Evolutionary conservation across 2,329 filamentous ascomycete genomes (phyloP), one percentile per base, ranked within the genome.

Genomic region (Emergomyces africanus): DNA sequence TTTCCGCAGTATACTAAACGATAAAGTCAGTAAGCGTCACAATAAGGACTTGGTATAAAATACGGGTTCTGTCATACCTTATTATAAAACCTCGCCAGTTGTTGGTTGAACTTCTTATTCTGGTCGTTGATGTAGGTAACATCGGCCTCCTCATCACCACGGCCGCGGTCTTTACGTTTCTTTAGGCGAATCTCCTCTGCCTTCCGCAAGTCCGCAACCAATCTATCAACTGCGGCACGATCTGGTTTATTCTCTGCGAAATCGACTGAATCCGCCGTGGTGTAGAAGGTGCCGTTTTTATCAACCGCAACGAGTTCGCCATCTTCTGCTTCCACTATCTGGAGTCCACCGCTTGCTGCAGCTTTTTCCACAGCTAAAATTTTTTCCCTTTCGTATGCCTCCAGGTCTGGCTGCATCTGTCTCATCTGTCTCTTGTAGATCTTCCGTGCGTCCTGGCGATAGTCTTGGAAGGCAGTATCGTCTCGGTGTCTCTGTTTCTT

Each of bases 81-180:
- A 77, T 99, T 94, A 76, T 99, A 99, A 78, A 97, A 99, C 65
- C 94, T 81, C 58, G 87, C 81, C 73, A 99, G 79, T 78, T 99
- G 97, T 78, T 95, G 86, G 83, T 99, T 99, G 79, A 99, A 99
- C 80, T 96, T 90, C 81, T 97, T 97, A 81, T 99, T 99, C 86
- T 99, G 96, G 77, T 96, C 90, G 77, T 99, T 99, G 82, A 99
- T 99, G 75, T 96, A 97, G 8, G 92, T 97, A 67, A 97, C 88
- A 74, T 99, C 94, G 33, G 84, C 87, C 54, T 91, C 88, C 63
- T 95, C 90, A 60, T 91, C 90, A 63, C 86, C 87, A 71, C 85
- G 83, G 71, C 88, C 84, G 57, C 90, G 81, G 64, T 95, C 89
- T 71, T 83, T 85, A 67, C 90, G 81, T 78, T 95, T 95, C 81